Evolutionary conservation across 768 basidiomycete genomes (phyloP).

Genomic region (Agaricus sinodeliciosus): DNA sequence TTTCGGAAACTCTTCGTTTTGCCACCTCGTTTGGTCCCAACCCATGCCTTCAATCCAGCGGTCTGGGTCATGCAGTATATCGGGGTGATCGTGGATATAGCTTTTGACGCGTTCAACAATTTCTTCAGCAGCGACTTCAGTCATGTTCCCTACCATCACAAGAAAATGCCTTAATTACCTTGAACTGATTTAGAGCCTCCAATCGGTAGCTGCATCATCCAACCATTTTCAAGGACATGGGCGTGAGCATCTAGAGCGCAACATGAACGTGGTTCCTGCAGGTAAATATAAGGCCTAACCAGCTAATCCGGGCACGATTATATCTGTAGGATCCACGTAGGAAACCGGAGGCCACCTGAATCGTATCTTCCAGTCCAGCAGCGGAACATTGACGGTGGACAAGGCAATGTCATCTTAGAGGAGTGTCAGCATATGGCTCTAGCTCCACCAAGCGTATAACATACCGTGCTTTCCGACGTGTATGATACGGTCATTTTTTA

Average conservation of each 20-base stretch:
- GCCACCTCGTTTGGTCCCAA: constrained; percentile 91
- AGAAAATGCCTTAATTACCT: constrained; percentile 32
- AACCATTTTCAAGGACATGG: constrained; percentile 71
- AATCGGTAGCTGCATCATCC: constrained; percentile 59
- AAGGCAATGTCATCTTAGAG: not conserved
- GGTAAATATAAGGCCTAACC: constrained; percentile 31
- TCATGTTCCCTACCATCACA: not conserved
- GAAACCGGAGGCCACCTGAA: constrained; percentile 7
- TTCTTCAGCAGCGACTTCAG: constrained; percentile 31
- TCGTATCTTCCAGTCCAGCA: not conserved
- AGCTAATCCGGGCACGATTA: constrained; percentile 68
- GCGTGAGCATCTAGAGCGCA: constrained; percentile 63
- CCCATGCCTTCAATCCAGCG: constrained; percentile 83
- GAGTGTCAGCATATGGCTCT: not conserved
- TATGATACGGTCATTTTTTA: constrained; percentile 39
- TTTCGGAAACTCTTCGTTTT: constrained; percentile 56
- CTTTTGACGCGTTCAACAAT: constrained; percentile 52
- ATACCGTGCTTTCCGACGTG: constrained; percentile 45
- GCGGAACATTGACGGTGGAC: not conserved
- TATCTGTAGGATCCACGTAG: constrained; percentile 22
- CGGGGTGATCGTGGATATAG: constrained; percentile 54
- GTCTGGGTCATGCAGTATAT: constrained; percentile 42
- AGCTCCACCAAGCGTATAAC: constrained; percentile 11
- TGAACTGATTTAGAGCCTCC: constrained; percentile 48
- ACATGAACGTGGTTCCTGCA: not conserved